phyloP scores from a whole-genome alignment of 768 basidiomycete genomes.

The Naganishia friedmannii region DNA sequence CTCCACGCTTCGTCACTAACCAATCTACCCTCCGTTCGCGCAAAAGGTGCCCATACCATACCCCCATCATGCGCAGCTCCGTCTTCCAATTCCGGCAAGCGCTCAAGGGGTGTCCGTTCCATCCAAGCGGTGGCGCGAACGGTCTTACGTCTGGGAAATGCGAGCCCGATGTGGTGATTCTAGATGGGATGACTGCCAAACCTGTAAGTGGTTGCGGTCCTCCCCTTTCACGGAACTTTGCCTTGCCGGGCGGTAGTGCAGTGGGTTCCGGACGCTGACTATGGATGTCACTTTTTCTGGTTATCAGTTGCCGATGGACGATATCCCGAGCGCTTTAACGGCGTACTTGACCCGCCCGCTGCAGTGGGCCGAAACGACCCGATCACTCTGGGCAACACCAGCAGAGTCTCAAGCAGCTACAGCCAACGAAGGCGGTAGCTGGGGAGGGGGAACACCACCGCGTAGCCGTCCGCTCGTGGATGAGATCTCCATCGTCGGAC shows the following conservation, averaged over 20 bases:
- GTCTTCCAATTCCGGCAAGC: constrained; percentile 34
- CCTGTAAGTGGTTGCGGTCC: constrained; percentile 8
- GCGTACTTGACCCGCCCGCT: constrained; percentile 42
- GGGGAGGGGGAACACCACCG: no score
- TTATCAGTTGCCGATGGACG: constrained; percentile 25
- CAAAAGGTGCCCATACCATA: constrained; percentile 40
- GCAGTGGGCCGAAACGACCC: constrained; percentile 47
- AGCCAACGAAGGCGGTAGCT: constrained; percentile 15
- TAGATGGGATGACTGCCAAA: constrained; percentile 27
- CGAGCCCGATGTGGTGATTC: constrained; percentile 23
- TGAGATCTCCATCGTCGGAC: constrained; percentile 41
- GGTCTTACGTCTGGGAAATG: constrained; percentile 6
- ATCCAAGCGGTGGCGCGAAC: constrained; percentile 4
- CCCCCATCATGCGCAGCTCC: constrained; percentile 45
- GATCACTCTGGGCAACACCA: constrained; percentile 28
- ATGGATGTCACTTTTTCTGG: constrained; percentile 29
- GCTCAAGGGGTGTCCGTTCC: constrained; percentile 21
- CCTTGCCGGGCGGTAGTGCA: no score
- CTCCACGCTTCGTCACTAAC: not conserved
- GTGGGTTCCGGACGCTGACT: no score
- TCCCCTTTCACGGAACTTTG: not conserved
- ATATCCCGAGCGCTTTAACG: constrained; percentile 37
- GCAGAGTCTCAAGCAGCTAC: not conserved
- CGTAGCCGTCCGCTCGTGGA: constrained; percentile 1
- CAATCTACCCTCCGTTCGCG: constrained; percentile 27